Conservation (phyloP, 768 basidiomycete genomes). For the Kondoa subrosea region DNA sequence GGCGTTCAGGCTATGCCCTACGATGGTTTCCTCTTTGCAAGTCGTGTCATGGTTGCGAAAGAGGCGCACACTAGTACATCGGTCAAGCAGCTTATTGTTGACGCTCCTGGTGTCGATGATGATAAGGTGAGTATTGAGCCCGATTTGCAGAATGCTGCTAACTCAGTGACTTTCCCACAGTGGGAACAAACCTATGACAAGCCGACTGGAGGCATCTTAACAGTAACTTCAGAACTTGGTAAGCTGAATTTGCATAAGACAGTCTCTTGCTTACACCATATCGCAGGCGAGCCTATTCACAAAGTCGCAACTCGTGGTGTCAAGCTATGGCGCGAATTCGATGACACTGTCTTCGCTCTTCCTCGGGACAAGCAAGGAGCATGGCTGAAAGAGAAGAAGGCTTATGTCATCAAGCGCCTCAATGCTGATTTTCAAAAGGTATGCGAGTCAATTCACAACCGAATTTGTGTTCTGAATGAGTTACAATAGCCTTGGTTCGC, state of each 20-base stretch:
- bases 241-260: not conserved
- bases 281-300: constrained; percentile 68
- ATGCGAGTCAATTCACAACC: constrained; percentile 25
- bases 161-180: not conserved
- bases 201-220: constrained; percentile 88
- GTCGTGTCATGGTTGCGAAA: constrained; percentile 96
- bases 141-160: too few species aligned
- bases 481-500: constrained; percentile 59
- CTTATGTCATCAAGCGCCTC: constrained; percentile 75
- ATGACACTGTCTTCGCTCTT: constrained; percentile 84
- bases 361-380: constrained; percentile 83
- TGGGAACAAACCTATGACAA: constrained; percentile 81
- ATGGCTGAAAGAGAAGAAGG: constrained; percentile 73
- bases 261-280: not conserved
- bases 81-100: constrained; percentile 93
- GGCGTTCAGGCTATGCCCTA: constrained; percentile 90
- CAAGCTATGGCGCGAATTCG: constrained; percentile 98
- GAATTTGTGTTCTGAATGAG: constrained; percentile 3
- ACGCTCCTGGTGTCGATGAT: constrained; percentile 79
- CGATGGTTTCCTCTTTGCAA: constrained; percentile 90
- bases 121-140: constrained; percentile 41
- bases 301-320: constrained; percentile 95
- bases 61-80: constrained; percentile 88
- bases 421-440: constrained; percentile 87
- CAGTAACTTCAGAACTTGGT: constrained; percentile 90